Base-by-base conservation (phyloP, 2,329 filamentous ascomycete genomes). In the Cladosporium halotolerans region DNA sequence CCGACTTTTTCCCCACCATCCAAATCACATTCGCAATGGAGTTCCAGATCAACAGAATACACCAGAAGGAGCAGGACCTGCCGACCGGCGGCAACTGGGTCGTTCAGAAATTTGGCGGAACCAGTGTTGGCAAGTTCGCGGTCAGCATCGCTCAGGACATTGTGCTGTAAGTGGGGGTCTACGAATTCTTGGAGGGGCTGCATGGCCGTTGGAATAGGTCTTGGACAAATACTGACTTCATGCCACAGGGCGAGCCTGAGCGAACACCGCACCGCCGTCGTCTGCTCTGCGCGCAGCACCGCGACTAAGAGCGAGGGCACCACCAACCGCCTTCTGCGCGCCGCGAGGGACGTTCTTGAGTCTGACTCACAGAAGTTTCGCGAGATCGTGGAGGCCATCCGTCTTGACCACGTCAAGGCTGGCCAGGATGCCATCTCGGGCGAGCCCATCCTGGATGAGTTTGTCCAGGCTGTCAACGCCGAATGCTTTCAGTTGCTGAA, bases 231-330 rank as follows among this genome's bases (percentile, higher is more conserved):
- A 39, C 48, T 51, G 40, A 51, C 48, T 9, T 38, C 13, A 19
- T 38, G 13, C 54, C 34, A 56, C 62, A 77, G 74, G 63, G 68
- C 70, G 58, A 70, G 72, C 55, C 66, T 95, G 52, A 75, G 76
- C 52, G 75, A 82, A 54, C 84, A 89, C 67, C 85, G 85, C 70
- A 84, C 96, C 59, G 91, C 90, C 53, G 86, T 99, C 54, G 92
- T 99, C 54, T 99, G 93, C 74, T 99, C 93, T 57, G 93, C 93
- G 40, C 80, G 93, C 68, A 96, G 90, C 73, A 93, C 88, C 56
- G 91, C 89, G 58, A 95, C 92, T 69, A 99, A 99, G 75, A 82
- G 85, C 52, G 89, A 95, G 63, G 93, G 93, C 57, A 99, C 93
- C 55, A 99, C 93, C 36, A 97, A 95, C 73, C 83, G 90, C 45